Percentiles rank a stretch among this genome's conserved stretches.
Evolutionary conservation across 345 rosid genomes (phyloP).

Genomic region (Murraya koenigii): DNA sequence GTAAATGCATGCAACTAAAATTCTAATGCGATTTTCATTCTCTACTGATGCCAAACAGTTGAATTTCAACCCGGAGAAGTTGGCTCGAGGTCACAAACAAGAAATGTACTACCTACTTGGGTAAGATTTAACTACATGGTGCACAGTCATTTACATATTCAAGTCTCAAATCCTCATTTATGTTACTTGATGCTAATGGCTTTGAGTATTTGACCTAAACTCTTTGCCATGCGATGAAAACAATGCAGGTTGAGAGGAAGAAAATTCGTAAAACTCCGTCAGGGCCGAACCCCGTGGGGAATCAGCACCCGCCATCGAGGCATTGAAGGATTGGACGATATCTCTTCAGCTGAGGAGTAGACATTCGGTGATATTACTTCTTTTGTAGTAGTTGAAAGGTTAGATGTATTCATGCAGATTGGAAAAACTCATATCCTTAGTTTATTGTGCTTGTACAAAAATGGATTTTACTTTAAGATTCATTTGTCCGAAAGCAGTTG

Average conservation of each 20-base stretch:
- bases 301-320: constrained; percentile 44
- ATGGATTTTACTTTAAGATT: constrained; percentile 15
- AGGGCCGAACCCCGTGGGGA: constrained; percentile 47
- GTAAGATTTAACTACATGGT: constrained; percentile 20
- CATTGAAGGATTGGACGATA: constrained; percentile 26
- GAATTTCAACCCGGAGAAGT: constrained; percentile 28
- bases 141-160: neutral
- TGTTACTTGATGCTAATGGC: neutral
- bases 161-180: neutral
- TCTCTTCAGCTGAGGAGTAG: constrained; percentile 9
- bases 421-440: constrained; percentile 9
- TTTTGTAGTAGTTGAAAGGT: neutral
- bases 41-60: constrained; percentile 24
- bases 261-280: constrained; percentile 41
- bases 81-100: constrained; percentile 14
- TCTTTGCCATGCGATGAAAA: constrained; percentile 12
- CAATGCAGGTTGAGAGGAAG: constrained; percentile 37
- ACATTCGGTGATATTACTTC: neutral
- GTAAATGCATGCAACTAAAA: neutral
- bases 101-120: constrained; percentile 29
- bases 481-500: constrained; percentile 12
- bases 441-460: constrained; percentile 26
- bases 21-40: neutral
- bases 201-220: neutral
- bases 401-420: constrained; percentile 27